Base-by-base conservation (phyloP, 1,139 yeast species). In the Geotrichum citri-aurantii region DNA sequence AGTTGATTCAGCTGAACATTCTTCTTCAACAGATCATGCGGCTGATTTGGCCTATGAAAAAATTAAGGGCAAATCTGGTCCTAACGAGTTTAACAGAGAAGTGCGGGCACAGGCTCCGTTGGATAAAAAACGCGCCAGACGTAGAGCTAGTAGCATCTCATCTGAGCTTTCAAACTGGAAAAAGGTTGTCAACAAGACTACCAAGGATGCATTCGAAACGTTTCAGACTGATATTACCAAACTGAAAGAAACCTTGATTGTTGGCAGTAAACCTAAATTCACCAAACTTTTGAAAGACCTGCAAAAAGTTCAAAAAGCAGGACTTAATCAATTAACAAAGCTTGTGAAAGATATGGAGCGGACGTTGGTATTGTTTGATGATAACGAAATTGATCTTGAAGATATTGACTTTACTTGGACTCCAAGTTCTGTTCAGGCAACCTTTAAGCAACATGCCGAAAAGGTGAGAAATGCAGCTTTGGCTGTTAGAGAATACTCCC, bases 181-280 rank as follows among this genome's bases (percentile, higher is more conserved):
- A 50, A 53, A 59, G n/a, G 56, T 69, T 59, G 71, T 70, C 44
- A 69, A 65, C 48, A 64, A 63, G 59, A 71, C 68, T 29, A 68
- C 66, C 50, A 65, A 63, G 56, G 74, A 68, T 50, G 73, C 69
- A 44, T 67, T 65, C 62, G 69, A 57, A 57, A 67, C 65, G 49
- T 73, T 59, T 63, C 67, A 61, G 63, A 71, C 63, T 59, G 74
- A 66, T 65, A 70, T 63, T 57, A 74, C 65, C 60, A 68, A 57
- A 44, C 71, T 62, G 60, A 73, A 64, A 65, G 66, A 49, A 26
- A 50, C 55, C 11, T 51, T 68, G 48, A 56, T 66, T 53, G 66
- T 62, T 1, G 60, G 61, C 5, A 64, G 64, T 17, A 55, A 63
- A 29, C 69, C 69, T 6, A 61, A 64, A 46, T 69, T 69, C 60